Percentiles rank a stretch among this genome's conserved stretches.
These are phyloP conservation scores for Apostasia shenzhenica DNA, from an alignment of 106 monocot genomes.

Conservation along the genomic window DNA sequence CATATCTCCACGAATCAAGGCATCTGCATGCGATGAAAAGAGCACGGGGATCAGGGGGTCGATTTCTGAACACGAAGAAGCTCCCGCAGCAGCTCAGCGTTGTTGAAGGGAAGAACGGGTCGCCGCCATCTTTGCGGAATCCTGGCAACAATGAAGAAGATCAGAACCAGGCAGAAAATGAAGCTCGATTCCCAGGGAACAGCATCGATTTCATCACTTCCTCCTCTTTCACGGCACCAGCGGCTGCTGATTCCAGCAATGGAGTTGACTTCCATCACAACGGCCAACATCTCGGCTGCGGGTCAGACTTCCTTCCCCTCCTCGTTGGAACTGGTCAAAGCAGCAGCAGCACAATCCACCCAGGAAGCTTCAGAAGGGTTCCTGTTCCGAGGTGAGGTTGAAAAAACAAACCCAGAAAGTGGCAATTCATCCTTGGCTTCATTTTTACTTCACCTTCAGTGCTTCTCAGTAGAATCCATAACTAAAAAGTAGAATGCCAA, in stretches of 20 bases:
- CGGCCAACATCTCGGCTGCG: neutral
- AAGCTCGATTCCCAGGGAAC: neutral
- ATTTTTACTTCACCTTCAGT: no score
- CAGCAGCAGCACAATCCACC: neutral
- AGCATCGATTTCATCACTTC: neutral
- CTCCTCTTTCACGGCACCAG: neutral
- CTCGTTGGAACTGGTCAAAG: neutral
- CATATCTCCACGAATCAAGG: constrained; percentile 19
- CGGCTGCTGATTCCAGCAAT: neutral
- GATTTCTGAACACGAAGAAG: constrained; percentile 20
- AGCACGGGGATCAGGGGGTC: constrained; percentile 11
- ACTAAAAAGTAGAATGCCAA: no score
- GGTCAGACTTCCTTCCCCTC: neutral
- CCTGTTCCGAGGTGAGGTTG: neutral
- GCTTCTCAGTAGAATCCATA: no score
- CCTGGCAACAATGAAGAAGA: no score
- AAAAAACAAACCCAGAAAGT: neutral
- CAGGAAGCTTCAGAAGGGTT: neutral
- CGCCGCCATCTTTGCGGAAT: no score
- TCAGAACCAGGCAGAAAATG: no score
- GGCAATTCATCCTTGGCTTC: constrained; percentile 22
- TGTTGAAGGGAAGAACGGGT: no score
- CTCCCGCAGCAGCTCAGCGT: neutral
- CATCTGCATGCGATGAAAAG: constrained; percentile 22
- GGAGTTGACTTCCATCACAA: constrained; percentile 8